Conservation (phyloP, 441 rosid species). For the Gossypium davidsonii region DNA sequence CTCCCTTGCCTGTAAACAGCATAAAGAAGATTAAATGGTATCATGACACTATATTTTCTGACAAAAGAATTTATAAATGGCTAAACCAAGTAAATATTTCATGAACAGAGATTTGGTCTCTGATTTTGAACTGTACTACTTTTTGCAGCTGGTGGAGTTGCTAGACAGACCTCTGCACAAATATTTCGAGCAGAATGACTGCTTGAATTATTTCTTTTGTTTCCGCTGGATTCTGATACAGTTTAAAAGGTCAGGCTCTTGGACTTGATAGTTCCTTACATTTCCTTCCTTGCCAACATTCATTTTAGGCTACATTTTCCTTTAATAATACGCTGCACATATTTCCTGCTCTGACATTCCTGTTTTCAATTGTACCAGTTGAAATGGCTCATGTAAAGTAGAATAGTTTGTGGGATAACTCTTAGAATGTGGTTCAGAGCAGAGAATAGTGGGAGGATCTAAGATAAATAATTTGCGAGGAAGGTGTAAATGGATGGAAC, state of each 20-base stretch:
- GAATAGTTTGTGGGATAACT: background rate
- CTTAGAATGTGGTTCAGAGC: background rate
- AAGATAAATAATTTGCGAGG: conserved; percentile 3
- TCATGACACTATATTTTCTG: background rate
- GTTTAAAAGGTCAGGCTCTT: conserved; percentile 71
- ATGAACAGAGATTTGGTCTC: conserved; percentile 6
- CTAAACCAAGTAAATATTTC: background rate
- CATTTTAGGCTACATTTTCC: background rate
- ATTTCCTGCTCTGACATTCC: background rate
- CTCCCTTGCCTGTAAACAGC: background rate
- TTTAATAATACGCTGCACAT: background rate
- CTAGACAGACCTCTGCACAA: conserved; percentile 81
- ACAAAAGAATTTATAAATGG: background rate
- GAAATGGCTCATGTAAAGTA: background rate
- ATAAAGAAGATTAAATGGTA: background rate
- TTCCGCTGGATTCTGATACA: conserved; percentile 98
- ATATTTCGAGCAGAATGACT: conserved; percentile 88
- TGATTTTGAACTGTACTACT: conserved; percentile 16
- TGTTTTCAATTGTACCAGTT: background rate
- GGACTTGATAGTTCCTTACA: conserved; percentile 9
- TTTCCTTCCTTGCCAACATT: background rate
- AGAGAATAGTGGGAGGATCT: background rate
- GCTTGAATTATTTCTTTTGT: conserved; percentile 98
- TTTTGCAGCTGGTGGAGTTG: conserved; percentile 84
- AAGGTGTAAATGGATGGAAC: background rate